These are phyloP conservation scores for Rhynchospora breviuscula DNA, from an alignment of 176 grass and related monocot genomes.

Conservation along the genomic window DNA sequence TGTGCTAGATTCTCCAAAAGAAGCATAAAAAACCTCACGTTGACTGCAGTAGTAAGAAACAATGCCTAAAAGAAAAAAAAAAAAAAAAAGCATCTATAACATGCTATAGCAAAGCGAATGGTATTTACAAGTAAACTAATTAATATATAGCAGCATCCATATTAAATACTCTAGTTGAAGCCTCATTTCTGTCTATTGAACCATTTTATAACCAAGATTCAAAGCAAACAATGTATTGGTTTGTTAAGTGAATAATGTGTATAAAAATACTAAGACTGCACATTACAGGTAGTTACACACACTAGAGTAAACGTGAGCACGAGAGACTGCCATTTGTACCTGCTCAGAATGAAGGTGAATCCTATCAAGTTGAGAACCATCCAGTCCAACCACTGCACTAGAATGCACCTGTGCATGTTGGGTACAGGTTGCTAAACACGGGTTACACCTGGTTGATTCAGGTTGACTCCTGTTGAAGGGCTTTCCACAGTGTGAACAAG, in stretches of 20 bases:
- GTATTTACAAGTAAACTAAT: background rate
- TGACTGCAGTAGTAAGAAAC: background rate
- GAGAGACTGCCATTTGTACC: slow-evolving; percentile 29
- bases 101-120: background rate
- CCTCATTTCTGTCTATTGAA: background rate
- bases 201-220: background rate
- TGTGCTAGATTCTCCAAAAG: background rate
- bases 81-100: background rate
- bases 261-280: background rate
- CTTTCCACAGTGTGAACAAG: slow-evolving; percentile 74
- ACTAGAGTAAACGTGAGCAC: background rate
- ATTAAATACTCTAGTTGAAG: background rate
- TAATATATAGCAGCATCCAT: background rate
- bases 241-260: background rate
- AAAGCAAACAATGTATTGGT: background rate
- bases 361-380: slow-evolving; percentile 46
- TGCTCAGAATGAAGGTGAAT: slow-evolving; percentile 64
- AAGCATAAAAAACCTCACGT: background rate
- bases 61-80: background rate
- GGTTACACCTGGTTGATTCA: slow-evolving; percentile 37
- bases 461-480: slow-evolving; percentile 44
- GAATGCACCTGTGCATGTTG: slow-evolving; percentile 37
- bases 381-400: slow-evolving; percentile 39
- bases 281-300: background rate
- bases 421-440: slow-evolving; percentile 34